Evolutionary conservation across 2,329 filamentous ascomycete species (phyloP), one percentile per base, ranked within the genome.

Genomic region (Diaporthe ampelina): DNA sequence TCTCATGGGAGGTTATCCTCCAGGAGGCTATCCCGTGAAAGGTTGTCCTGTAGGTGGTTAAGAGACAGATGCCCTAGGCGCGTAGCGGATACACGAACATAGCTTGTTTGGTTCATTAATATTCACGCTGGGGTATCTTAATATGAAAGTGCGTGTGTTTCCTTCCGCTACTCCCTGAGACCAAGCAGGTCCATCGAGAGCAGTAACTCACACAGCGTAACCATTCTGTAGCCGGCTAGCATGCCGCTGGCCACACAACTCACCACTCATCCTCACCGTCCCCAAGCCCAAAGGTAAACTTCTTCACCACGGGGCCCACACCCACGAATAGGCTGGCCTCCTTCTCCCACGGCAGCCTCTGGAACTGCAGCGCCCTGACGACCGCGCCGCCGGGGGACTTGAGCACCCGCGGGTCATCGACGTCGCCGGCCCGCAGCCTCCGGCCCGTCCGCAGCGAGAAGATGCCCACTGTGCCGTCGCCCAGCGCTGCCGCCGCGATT

Each of bases 401-500:
- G 8, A 83, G 40, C 29, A 21, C 58, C 17, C 9, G 48, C 26
- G 58, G 7, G 2, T 50, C 24, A 0, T 79, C 81, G 24, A 86
- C 45, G 1, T 73, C 80, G 0, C 78, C 74, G 15, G 77, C 78
- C 4, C 74, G 75, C 7, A 91, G 76, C 15, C 79, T 78, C 15
- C 81, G 76, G 0, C 89, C 89, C 2, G 85, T 86, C 10, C 76
- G 77, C 9, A 89, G 78, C 11, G 88, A 90, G 77, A 89, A 90
- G 17, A 91, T 76, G 1, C 78, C 83, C 0, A 91, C 89, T 10
- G 70, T 71, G 15, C 85, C 86, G 63, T 88, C 84, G 52, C 88
- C 86, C 61, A 90, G 88, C 0, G 87, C 88, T 0, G 89, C 87
- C 0, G 90, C 90, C 6, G 90, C 85, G 32, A 89, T 77, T 2